Conservation (phyloP, 352 stramenopile genomes). For the Phytopythium delawarense region DNA sequence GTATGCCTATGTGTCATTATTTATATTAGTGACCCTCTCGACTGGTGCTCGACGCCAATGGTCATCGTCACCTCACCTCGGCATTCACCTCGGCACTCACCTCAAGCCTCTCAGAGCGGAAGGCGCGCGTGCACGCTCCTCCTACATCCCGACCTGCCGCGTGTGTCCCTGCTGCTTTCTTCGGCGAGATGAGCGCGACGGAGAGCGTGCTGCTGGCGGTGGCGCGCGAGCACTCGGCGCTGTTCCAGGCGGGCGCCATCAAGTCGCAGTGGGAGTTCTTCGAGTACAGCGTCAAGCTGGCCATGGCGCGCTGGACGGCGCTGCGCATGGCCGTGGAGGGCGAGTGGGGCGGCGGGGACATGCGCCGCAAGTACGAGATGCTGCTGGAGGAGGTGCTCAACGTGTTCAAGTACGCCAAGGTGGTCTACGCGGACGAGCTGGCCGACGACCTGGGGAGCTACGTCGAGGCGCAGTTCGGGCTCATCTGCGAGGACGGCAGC, state of each 20-base stretch:
- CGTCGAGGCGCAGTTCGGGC: conserved; percentile 70
- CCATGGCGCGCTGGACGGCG: conserved; percentile 74
- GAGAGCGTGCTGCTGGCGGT: conserved; percentile 53
- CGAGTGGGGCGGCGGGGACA: conserved; percentile 81
- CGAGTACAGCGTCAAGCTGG: conserved; percentile 78
- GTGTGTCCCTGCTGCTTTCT: too few species aligned
- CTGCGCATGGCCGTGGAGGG: conserved; percentile 82
- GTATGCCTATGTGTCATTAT: too few species aligned
- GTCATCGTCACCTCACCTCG: too few species aligned
- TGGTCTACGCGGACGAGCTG: conserved; percentile 63
- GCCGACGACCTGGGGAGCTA: conserved; percentile 63
- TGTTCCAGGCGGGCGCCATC: conserved; percentile 46
- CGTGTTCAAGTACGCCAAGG: conserved; percentile 81
- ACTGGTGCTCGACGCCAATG: too few species aligned
- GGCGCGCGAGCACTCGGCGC: conserved; percentile 48
- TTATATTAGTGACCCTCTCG: too few species aligned
- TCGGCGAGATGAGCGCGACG: conserved; percentile 27
- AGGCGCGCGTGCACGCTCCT: too few species aligned
- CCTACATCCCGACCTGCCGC: too few species aligned
- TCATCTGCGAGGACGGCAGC: conserved; percentile 77
- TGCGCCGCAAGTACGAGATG: conserved; percentile 76
- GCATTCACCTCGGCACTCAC: too few species aligned
- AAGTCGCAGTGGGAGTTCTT: conserved; percentile 83
- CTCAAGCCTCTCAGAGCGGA: too few species aligned
- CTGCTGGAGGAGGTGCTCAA: conserved; percentile 74